phyloP scores from a whole-genome alignment of 768 basidiomycete genomes.

The Myochromella boudieri region DNA sequence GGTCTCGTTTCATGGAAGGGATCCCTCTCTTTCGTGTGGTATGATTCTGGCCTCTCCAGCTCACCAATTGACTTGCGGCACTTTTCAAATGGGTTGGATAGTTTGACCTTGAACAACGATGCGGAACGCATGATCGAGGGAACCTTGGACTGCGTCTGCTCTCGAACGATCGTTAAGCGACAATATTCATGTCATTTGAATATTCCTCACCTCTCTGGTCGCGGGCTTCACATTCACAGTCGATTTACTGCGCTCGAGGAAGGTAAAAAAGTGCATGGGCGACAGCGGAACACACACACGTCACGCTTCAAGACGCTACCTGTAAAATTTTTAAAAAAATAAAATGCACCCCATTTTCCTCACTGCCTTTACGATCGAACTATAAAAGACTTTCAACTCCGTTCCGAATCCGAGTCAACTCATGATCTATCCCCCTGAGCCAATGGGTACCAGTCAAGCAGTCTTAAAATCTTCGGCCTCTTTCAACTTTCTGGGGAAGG shows the following conservation, averaged over 20 bases:
- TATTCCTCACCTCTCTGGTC: constrained; percentile 5
- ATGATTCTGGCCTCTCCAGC: background rate
- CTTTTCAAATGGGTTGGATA: background rate
- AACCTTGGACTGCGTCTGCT: background rate
- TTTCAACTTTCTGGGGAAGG: no score
- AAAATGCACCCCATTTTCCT: no score
- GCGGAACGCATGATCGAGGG: constrained; percentile 6
- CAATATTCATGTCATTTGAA: background rate
- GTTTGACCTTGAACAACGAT: constrained; percentile 9
- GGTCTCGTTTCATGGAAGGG: background rate
- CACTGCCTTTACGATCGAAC: no score
- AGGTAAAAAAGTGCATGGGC: constrained; percentile 13
- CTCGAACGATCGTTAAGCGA: background rate
- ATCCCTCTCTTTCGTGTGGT: constrained; percentile 1
- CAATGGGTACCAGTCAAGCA: no score
- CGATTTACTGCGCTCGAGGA: constrained; percentile 13
- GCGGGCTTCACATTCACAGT: background rate
- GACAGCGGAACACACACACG: no score
- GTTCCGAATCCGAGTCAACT: no score
- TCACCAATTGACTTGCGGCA: background rate
- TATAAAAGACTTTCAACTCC: no score
- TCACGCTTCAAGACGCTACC: no score
- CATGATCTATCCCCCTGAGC: no score
- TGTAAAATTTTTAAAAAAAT: no score
- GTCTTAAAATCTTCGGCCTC: no score